A percentile compares a stretch with the other conserved stretches of the same genome.
Evolutionary conservation across 768 basidiomycete genomes (phyloP).

Genomic region (Scleroderma bovista): DNA sequence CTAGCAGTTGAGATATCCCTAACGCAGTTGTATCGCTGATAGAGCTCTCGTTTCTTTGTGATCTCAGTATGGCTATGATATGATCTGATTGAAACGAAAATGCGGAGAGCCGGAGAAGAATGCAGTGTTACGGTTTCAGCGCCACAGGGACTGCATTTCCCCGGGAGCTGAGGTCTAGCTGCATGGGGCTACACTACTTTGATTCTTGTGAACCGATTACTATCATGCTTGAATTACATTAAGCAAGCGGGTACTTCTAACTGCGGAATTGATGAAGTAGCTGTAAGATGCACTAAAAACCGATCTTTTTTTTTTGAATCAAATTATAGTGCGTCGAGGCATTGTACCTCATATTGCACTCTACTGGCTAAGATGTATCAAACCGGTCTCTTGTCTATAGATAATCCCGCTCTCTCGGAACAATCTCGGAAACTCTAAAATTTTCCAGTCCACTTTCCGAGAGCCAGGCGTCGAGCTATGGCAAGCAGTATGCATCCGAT

Average conservation of each 20-base stretch:
- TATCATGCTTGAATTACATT: not conserved
- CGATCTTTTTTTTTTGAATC: no score
- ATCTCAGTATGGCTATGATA: not conserved
- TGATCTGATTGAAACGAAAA: no score
- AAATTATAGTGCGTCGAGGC: no score
- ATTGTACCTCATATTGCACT: no score
- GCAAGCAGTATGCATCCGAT: conserved; percentile 1
- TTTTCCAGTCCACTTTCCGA: conserved; percentile 7
- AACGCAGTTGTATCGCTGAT: not conserved
- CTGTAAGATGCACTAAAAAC: no score
- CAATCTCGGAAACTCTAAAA: not conserved
- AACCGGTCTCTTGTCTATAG: no score
- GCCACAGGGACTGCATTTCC: not conserved
- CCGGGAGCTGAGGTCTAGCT: not conserved
- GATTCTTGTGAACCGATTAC: not conserved
- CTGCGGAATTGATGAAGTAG: no score
- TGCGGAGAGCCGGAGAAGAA: no score
- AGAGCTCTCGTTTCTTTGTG: not conserved
- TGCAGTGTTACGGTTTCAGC: not conserved
- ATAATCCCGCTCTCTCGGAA: not conserved
- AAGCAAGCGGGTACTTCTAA: no score
- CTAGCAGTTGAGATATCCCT: no score
- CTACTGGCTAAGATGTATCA: no score
- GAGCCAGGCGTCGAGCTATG: conserved; percentile 2
- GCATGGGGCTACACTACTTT: not conserved